Evolutionary conservation across 108 stramenopile species (phyloP).

Genomic region (Hondaea fermentalgiana): DNA sequence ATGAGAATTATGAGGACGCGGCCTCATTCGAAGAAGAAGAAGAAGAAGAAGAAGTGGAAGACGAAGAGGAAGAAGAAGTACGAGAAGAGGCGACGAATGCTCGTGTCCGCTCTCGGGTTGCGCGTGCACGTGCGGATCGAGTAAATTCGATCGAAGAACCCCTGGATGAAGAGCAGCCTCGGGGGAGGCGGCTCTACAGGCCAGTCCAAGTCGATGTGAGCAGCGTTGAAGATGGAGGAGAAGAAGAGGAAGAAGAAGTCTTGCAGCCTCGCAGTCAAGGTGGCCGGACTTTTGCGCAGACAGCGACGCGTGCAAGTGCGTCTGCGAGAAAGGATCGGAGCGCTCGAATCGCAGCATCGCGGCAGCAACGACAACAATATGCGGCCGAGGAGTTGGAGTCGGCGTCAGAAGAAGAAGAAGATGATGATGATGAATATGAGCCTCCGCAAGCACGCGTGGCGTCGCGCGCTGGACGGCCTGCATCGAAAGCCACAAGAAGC

Average conservation of each 20-base stretch:
- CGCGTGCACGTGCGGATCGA: background rate
- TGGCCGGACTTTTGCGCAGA: too few relatives aligned
- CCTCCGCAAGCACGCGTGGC: too few relatives aligned
- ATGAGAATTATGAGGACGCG: background rate
- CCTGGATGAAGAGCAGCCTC: background rate
- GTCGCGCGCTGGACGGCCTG: too few relatives aligned
- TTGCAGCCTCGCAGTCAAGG: too few relatives aligned
- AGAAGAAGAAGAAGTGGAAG: background rate
- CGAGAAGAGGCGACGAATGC: background rate
- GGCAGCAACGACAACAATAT: background rate
- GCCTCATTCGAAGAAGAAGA: background rate
- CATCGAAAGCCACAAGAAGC: too few relatives aligned
- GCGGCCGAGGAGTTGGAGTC: background rate
- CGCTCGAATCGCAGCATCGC: too few relatives aligned
- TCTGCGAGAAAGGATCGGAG: too few relatives aligned
- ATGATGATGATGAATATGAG: background rate
- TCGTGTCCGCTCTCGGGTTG: background rate
- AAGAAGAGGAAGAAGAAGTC: too few relatives aligned
- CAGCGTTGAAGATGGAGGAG: too few relatives aligned
- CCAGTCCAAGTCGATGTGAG: too few relatives aligned
- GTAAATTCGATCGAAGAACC: background rate
- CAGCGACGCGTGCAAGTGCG: too few relatives aligned
- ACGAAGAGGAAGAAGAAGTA: background rate
- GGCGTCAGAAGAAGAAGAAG: background rate
- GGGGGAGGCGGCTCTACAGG: background rate